Percentiles rank a stretch among this genome's conserved stretches.
Conservation (phyloP, 139 green algal species). For the Picochlorum sp. region DNA sequence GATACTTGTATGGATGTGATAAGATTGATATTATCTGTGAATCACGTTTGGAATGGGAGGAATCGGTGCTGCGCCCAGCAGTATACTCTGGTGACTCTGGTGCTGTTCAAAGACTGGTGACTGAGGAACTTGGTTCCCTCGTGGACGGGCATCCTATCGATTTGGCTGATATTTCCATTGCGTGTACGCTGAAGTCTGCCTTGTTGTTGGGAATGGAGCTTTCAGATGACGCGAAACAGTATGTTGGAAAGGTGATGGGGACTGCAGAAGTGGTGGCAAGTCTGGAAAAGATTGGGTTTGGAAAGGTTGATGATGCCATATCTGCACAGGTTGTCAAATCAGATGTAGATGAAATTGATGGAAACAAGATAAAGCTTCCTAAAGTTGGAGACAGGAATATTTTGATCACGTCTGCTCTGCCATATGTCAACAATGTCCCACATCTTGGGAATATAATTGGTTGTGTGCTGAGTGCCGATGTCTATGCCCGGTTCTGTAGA, state of each 20-base stretch:
- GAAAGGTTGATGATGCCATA: conserved; percentile 1
- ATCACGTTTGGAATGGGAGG: conserved; percentile 59
- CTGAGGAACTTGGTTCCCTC: conserved; percentile 12
- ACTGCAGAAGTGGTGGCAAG: conserved; percentile 1
- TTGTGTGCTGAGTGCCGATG: conserved; percentile 88
- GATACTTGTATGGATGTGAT: conserved; percentile 35
- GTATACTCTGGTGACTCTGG: conserved; percentile 16
- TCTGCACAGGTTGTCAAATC: conserved; percentile 14
- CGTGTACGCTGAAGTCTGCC: conserved; percentile 12
- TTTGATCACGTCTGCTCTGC: conserved; percentile 86
- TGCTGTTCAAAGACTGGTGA: conserved; percentile 10
- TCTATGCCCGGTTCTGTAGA: conserved; percentile 85
- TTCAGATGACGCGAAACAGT: not conserved
- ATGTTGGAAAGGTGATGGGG: conserved; percentile 1
- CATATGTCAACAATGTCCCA: conserved; percentile 99
- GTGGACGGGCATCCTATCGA: conserved; percentile 17
- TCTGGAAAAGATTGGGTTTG: not conserved
- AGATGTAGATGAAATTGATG: conserved; percentile 27
- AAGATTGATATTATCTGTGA: conserved; percentile 14
- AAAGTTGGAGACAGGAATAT: conserved; percentile 48
- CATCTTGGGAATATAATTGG: conserved; percentile 99
- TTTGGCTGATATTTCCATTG: conserved; percentile 51
- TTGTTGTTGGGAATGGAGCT: conserved; percentile 6
- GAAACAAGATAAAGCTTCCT: conserved; percentile 39
- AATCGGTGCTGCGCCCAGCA: conserved; percentile 34